Conservation (phyloP, 148 eudicot species). For the Cornus controversa region DNA sequence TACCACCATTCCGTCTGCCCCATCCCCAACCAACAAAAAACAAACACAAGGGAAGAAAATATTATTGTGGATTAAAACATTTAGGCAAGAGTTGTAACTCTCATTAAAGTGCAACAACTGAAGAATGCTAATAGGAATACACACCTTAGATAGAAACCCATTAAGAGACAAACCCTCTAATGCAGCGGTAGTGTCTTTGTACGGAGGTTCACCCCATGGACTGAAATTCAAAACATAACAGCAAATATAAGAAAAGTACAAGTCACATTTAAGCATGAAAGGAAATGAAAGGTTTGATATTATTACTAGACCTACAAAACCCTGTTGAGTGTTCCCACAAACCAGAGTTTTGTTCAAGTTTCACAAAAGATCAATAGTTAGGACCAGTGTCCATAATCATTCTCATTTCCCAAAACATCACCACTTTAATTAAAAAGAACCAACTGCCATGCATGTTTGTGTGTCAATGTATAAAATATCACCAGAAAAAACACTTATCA, state of each 20-base stretch:
- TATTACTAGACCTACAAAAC: not conserved
- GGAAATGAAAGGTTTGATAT: not conserved
- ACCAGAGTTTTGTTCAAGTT: not conserved
- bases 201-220: constrained; percentile 59
- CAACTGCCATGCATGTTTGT: not conserved
- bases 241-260: not conserved
- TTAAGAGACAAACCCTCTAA: constrained; percentile 40
- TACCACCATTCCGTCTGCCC: not conserved
- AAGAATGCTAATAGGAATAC: constrained; percentile 3
- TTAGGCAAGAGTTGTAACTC: not conserved
- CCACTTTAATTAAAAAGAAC: not conserved
- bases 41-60: not conserved
- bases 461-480: not conserved
- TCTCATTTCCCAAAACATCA: not conserved
- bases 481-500: no score
- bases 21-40: not conserved
- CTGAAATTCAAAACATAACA: constrained; percentile 36
- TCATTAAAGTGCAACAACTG: not conserved
- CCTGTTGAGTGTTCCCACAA: not conserved
- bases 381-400: not conserved
- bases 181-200: constrained; percentile 45
- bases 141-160: constrained; percentile 55
- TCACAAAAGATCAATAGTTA: not conserved
- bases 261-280: constrained; percentile 1
- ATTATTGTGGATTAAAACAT: not conserved